Conservation (phyloP, 2,329 filamentous ascomycete genomes). For the Pseudogymnoascus sp. region DNA sequence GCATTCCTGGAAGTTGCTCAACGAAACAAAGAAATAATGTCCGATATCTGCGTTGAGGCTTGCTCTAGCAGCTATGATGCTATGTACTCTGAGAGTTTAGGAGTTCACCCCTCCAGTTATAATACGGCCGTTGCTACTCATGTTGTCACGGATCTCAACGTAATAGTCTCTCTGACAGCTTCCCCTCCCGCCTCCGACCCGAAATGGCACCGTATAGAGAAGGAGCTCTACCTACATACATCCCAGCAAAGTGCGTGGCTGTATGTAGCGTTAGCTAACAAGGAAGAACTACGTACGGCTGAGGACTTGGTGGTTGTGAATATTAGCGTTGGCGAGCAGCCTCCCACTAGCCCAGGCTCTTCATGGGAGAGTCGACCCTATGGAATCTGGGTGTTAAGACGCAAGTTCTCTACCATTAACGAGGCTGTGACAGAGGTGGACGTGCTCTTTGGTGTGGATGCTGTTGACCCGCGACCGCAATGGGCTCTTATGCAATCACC, state of each 20-base stretch:
- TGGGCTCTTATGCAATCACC: conserved; percentile 46
- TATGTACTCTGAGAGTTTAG: conserved; percentile 14
- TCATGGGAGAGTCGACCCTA: conserved; percentile 56
- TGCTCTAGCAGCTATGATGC: conserved; percentile 14
- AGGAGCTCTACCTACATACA: background rate
- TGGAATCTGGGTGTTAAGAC: conserved; percentile 53
- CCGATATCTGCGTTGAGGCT: conserved; percentile 8
- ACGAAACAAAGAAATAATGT: conserved; percentile 7
- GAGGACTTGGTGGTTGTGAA: background rate
- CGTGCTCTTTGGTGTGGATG: conserved; percentile 60
- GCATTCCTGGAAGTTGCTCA: too few species aligned
- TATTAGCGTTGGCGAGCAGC: conserved; percentile 24
- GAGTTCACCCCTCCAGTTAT: background rate
- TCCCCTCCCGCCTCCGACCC: conserved; percentile 19
- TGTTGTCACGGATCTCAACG: conserved; percentile 29
- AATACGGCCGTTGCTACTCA: conserved; percentile 12
- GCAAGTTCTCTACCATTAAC: conserved; percentile 31
- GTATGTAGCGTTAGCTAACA: background rate
- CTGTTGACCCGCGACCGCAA: conserved; percentile 73
- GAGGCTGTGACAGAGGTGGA: conserved; percentile 55
- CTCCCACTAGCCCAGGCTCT: conserved; percentile 40
- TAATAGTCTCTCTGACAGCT: conserved; percentile 22
- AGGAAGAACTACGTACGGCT: background rate
- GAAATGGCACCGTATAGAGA: background rate
- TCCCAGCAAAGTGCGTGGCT: background rate